A percentile compares a stretch with the other conserved stretches of the same genome.
Evolutionary conservation across 208 protist genomes (phyloP).

Genomic region (Crithidia sp.): DNA sequence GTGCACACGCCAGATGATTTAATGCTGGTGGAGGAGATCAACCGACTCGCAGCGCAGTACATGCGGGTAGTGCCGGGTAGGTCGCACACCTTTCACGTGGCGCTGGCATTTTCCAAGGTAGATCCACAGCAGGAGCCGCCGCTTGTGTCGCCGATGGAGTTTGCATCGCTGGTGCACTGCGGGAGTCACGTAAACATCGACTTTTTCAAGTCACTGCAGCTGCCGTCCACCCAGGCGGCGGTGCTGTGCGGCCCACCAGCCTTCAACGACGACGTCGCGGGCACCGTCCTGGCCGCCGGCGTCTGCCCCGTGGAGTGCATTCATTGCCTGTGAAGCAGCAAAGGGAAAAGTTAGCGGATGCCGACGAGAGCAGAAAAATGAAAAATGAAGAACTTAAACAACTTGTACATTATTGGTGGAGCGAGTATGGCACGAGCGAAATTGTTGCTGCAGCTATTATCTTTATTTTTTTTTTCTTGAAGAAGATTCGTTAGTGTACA

Average conservation of each 20-base stretch:
- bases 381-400: too few species aligned
- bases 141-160: constrained; percentile 5
- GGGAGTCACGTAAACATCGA: constrained; percentile 13
- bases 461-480: too few species aligned
- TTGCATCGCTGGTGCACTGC: constrained; percentile 12
- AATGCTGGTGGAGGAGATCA: constrained; percentile 50
- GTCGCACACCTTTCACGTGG: constrained; percentile 23
- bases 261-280: constrained; percentile 43
- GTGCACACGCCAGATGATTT: constrained; percentile 43
- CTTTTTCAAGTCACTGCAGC: not conserved
- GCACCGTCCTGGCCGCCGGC: constrained; percentile 32
- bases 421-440: too few species aligned
- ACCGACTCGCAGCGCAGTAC: constrained; percentile 33
- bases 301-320: constrained; percentile 45
- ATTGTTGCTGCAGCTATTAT: too few species aligned
- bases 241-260: constrained; percentile 67
- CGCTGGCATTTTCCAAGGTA: constrained; percentile 10
- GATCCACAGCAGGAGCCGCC: not conserved
- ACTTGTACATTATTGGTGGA: too few species aligned
- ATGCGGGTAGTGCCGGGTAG: constrained; percentile 6
- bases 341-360: too few species aligned
- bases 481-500: too few species aligned
- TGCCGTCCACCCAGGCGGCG: constrained; percentile 29
- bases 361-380: too few species aligned
- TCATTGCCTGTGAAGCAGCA: constrained; percentile 31